Base-by-base conservation (phyloP, 345 rosid species). In the Salix koriyanagi region DNA sequence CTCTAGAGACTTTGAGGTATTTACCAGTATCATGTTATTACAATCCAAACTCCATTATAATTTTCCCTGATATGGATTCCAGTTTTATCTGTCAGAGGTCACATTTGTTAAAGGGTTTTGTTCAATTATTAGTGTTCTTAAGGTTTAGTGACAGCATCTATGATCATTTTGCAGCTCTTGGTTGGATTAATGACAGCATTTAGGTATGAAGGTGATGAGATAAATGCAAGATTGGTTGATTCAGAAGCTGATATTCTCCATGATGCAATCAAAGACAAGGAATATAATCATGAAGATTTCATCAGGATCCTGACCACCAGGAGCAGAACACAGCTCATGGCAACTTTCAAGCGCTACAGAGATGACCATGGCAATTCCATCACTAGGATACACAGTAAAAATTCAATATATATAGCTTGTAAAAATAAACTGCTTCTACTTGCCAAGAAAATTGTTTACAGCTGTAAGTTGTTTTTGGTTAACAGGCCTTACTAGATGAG, bases 291-390 rank as follows among this genome's bases (percentile, higher is more conserved):
- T 50, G 92, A 91, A 36, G 93, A 89, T 52, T 68, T 87, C 18
- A 80, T 91, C 13, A 79, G 96, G 76, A 89, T 91, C 70, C 42
- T 91, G 68, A 83, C 78, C 34, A 88, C 93, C 28, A 87, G 96
- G 82, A 89, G 92, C 87, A 89, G 81, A 82, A 21, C 75, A 14
- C 96, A 88, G 80, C 85, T 91, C 80, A 69, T 81, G 83, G 92
- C 90, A 1, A 88, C 91, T 56, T 86, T 89, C 87, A 91, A 89
- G 71, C 68, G 80, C 72, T 88, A 81, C 77, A 80, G 89, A 79
- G 91, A 91, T 41, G 78, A 82, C 6, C 87, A 80, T 13, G 80
- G 85, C 76, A 74, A 79, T 78, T 84, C 91, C 77, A 82, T 91
- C 73, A 84, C 88, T 4, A 89, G 88, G 90, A 90, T 86, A 81